Evolutionary conservation across 2,329 filamentous ascomycete genomes (phyloP).

Genomic region (Fonsecaea pugnacius): DNA sequence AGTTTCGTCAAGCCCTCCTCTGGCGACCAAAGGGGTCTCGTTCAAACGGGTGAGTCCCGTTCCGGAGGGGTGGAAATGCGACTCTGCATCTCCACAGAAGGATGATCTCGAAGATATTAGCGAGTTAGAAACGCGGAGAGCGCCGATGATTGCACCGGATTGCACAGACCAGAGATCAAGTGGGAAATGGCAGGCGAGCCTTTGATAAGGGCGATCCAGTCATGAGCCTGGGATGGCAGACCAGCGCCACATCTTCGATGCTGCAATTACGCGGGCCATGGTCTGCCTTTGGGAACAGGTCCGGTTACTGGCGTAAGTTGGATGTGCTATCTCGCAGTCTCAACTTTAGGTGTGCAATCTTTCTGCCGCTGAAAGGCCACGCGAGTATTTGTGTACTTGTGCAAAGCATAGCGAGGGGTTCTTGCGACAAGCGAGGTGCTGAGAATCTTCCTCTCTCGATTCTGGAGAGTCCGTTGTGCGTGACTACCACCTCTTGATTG

Average conservation of each 20-base stretch:
- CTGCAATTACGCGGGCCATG: conserved; percentile 5
- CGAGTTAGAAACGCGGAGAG: conserved; percentile 26
- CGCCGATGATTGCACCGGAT: conserved; percentile 18
- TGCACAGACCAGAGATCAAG: conserved; percentile 5
- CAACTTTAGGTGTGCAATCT: neutral
- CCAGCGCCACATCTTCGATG: conserved; percentile 6
- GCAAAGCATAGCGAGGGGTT: neutral
- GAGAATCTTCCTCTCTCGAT: too few relatives aligned
- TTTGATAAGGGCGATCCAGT: conserved; percentile 29
- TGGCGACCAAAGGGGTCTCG: neutral
- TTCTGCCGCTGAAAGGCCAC: neutral
- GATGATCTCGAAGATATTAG: conserved; percentile 22
- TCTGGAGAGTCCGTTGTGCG: too few relatives aligned
- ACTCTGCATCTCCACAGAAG: conserved; percentile 20
- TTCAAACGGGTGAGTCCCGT: conserved; percentile 17
- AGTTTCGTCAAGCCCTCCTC: neutral
- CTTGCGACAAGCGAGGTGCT: neutral
- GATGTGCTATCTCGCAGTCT: neutral
- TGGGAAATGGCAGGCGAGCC: conserved; percentile 22
- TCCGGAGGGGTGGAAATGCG: conserved; percentile 15
- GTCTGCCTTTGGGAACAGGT: conserved; percentile 16
- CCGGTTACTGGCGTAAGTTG: neutral
- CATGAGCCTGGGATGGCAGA: neutral
- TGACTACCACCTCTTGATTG: too few relatives aligned
- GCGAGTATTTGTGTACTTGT: neutral